Evolutionary conservation across 225 moss, liverwort and hornwort species (phyloP).

Genomic region (Sphagnum contortum): DNA sequence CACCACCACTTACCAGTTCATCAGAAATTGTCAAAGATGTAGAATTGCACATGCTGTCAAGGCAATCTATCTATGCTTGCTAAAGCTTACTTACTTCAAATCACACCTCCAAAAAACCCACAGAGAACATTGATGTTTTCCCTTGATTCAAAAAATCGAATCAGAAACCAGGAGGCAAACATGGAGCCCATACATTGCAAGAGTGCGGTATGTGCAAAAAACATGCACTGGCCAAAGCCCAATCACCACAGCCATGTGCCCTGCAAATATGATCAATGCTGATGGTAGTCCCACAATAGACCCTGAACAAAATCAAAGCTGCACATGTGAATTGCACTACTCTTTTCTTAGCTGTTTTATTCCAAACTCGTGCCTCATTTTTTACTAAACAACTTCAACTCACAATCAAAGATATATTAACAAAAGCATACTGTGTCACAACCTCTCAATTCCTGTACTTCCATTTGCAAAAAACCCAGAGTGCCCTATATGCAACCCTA

Average conservation of each 20-base stretch:
- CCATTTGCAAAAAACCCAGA: too few species aligned
- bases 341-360: neutral
- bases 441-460: too few species aligned
- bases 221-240: constrained; percentile 67
- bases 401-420: neutral
- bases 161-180: constrained; percentile 3
- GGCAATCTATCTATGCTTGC: neutral
- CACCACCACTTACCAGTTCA: too few species aligned
- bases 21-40: neutral
- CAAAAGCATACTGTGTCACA: too few species aligned
- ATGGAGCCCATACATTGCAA: constrained; percentile 42
- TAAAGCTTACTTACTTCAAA: too few species aligned
- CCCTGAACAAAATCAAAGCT: constrained; percentile 20
- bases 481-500: too few species aligned
- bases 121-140: neutral
- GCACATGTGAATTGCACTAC: neutral
- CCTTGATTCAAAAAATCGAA: neutral
- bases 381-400: neutral
- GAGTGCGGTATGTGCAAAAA: constrained; percentile 40
- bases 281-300: constrained; percentile 45
- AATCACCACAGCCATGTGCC: constrained; percentile 42
- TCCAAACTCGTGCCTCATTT: neutral
- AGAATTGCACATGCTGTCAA: neutral
- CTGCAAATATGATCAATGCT: constrained; percentile 42
- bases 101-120: too few species aligned